Base-by-base conservation (phyloP, 129 eudicot species). In the Solidago caesia region DNA sequence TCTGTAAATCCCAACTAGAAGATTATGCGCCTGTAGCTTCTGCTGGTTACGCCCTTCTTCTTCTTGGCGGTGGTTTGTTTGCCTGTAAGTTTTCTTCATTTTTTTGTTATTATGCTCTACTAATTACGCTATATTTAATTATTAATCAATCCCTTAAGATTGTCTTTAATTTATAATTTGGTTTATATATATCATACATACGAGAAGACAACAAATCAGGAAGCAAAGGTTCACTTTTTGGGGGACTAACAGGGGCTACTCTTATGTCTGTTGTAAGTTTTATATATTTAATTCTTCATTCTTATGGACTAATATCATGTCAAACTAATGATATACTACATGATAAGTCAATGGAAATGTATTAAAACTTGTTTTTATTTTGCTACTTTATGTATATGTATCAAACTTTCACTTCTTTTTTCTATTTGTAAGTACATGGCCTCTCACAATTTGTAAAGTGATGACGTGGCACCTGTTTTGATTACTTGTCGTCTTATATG, bases 171-270 rank as follows among this genome's bases (percentile, higher is more conserved):
- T 33, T 33, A 1, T 33, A 33, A 33, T 33, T 33, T 33, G 39
- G 39, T 33, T 33, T 33, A 33, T 33, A 33, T 33, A 33, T 33
- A 33, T 33, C 39, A 33, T 33, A 1, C 39, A 33, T 33, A 46
- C 13, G 12, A 33, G 55, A 79, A 84, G 88, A 84, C 33, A 81
- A 74, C 48, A 84, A 79, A 74, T 76, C 85, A 27, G 78, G 85
- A 76, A 84, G 88, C 77, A 84, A 84, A 77, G 88, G 83, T 68
- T 84, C 88, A n/a, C 85, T 84, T 44, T 68, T 78, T 44, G 88
- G 88, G 2, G 88, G 88, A 71, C 81, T 84, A 33, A 74, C 88
- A 7, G 88, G 88, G 14, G 85, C 81, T 42, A 45, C 57, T 81
- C 83, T 84, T 67, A 81, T 84, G 88, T 76, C 72, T n/a, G 75